Evolutionary conservation across 148 eudicot genomes (phyloP), one percentile per base, ranked within the genome.

Genomic region (Cornus suecica): DNA sequence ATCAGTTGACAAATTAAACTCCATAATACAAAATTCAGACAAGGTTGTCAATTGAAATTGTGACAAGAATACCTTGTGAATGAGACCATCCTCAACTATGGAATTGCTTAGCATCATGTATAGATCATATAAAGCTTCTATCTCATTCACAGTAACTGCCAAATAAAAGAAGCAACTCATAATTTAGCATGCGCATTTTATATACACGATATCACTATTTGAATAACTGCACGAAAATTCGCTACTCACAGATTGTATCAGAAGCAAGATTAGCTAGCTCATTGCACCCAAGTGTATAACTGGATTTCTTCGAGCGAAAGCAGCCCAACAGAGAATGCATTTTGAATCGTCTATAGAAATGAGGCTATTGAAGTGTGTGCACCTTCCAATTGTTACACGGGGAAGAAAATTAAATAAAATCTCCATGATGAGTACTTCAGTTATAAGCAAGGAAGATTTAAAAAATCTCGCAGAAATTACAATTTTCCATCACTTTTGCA

Each of bases 111-210:
- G 42, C 60, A 63, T 74, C 80, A 76, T 80, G 74, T 52, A 85
- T 30, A 87, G 42, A 58, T 74, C 70, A 79, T 78, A 76, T 30
- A 87, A 58, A 24, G 88, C 88, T 76, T 87, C 88, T 61, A 87
- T 68, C 81, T 87, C 90, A 76, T 79, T 83, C 32, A 74, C 61
- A 14, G 78, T 83, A 81, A 87, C 90, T 87, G 83, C 81, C 27
- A 76, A 72, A 69, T 45, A 60, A 29, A 63, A 22, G 16, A 34
- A 45, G 3, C 26, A 9, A 29, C 48, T 68, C 31, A 71, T 37
- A 13, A 20, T 73, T 42, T 41, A 74, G 6, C 42, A 61, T 51
- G 26, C 32, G 16, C n/a, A 23, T 30, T 25, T 20, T 10, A 64
- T 24, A 2, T 2, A 37, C 42, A 6, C 6, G 7, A 25, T 16